These are phyloP conservation scores for Cystofilobasidium capitatum DNA, from an alignment of 768 basidiomycete species.

Conservation along the genomic window DNA sequence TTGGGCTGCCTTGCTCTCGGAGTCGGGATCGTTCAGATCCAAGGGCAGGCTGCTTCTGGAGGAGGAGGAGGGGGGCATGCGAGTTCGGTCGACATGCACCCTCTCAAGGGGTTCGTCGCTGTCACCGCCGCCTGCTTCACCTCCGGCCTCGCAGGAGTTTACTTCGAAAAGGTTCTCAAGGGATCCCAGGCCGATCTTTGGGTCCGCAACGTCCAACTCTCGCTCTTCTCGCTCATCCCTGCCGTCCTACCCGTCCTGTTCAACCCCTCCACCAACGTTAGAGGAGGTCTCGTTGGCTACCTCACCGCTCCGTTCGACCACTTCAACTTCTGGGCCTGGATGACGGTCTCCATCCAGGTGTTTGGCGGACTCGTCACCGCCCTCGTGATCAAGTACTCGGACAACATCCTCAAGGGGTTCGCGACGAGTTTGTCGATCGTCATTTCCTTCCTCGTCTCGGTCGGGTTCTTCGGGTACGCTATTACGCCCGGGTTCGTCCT, in stretches of 20 bases:
- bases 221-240: conserved; percentile 83
- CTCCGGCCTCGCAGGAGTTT: conserved; percentile 90
- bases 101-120: conserved; percentile 76
- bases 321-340: conserved; percentile 87
- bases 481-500: conserved; percentile 78
- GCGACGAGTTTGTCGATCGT: conserved; percentile 90
- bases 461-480: conserved; percentile 78
- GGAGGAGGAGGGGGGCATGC: conserved; percentile 26
- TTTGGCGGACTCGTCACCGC: conserved; percentile 87
- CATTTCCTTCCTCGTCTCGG: conserved; percentile 84
- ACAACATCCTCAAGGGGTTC: conserved; percentile 80
- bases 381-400: conserved; percentile 86
- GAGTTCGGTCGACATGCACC: conserved; percentile 49
- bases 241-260: conserved; percentile 70
- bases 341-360: conserved; percentile 77
- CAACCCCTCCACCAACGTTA: conserved; percentile 16
- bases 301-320: conserved; percentile 55
- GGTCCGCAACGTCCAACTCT: conserved; percentile 94
- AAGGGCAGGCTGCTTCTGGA: conserved; percentile 43
- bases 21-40: conserved; percentile 85
- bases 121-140: conserved; percentile 87
- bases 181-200: conserved; percentile 90
- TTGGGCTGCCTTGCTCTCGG: conserved; percentile 77
- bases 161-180: conserved; percentile 57
- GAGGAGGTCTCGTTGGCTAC: background rate